Conservation (phyloP, 768 basidiomycete species). For the Paxillus rubicundulus region DNA sequence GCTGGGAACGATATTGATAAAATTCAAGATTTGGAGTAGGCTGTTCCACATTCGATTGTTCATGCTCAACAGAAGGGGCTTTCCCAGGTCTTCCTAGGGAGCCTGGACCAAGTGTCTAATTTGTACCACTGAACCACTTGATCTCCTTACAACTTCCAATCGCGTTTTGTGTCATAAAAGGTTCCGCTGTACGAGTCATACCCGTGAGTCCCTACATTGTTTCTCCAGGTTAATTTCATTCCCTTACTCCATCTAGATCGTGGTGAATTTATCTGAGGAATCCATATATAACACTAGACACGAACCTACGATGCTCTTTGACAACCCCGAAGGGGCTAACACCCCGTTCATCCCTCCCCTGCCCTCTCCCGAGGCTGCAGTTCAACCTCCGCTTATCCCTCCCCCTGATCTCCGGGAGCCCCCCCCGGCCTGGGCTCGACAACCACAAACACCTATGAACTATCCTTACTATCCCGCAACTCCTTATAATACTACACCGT, state of each 20-base stretch:
- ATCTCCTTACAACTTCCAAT: slow-evolving; percentile 1
- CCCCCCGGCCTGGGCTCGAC: slow-evolving; percentile 34
- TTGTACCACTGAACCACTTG: neutral
- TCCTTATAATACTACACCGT: slow-evolving; percentile 38
- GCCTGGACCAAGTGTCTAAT: slow-evolving; percentile 5
- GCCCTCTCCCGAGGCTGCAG: slow-evolving; percentile 33
- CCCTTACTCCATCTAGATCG: slow-evolving; percentile 13
- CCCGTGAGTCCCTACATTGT: slow-evolving; percentile 14
- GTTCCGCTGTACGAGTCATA: slow-evolving; percentile 16
- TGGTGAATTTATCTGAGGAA: slow-evolving; percentile 21
- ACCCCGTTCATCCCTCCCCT: slow-evolving; percentile 42
- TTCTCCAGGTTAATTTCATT: slow-evolving; percentile 6
- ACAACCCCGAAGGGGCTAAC: slow-evolving; percentile 28
- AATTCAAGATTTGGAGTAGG: slow-evolving; percentile 4
- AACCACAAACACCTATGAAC: slow-evolving; percentile 31
- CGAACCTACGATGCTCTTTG: slow-evolving; percentile 24
- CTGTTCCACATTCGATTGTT: neutral
- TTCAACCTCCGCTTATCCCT: slow-evolving; percentile 37
- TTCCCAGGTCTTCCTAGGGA: slow-evolving; percentile 2
- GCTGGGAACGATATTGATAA: neutral
- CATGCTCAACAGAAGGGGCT: neutral
- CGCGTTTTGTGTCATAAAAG: slow-evolving; percentile 3
- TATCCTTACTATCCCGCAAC: slow-evolving; percentile 41
- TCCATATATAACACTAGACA: slow-evolving; percentile 22
- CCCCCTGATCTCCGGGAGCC: slow-evolving; percentile 23